Percentiles rank a stretch among this genome's conserved stretches.
Conservation (phyloP, 805 yeast species). For the Cyberlindnera xylosilytica region DNA sequence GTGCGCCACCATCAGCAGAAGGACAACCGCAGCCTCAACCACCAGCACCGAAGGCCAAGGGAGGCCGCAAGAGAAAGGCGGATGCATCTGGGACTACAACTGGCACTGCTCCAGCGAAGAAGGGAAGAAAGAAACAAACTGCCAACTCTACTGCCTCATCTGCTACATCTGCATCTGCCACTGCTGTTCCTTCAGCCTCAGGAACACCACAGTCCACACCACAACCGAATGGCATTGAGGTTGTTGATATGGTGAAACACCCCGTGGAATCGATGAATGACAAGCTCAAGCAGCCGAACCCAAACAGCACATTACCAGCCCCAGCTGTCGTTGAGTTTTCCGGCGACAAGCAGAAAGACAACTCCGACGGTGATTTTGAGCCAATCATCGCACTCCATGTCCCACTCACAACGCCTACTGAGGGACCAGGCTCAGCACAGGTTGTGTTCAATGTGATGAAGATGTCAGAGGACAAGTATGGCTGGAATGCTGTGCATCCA, state of each 20-base stretch:
- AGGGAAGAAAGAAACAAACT: constrained; percentile 5
- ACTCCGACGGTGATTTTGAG: constrained; percentile 15
- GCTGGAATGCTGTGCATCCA: constrained; percentile 71
- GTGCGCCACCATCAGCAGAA: too few species aligned
- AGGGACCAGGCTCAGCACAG: constrained; percentile 59
- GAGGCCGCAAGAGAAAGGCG: constrained; percentile 8
- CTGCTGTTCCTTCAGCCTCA: neutral
- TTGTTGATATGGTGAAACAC: too few species aligned
- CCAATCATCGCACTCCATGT: constrained; percentile 57
- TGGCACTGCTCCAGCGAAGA: constrained; percentile 6
- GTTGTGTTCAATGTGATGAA: constrained; percentile 69
- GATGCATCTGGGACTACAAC: constrained; percentile 2
- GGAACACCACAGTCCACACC: constrained; percentile 4
- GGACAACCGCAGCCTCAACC: neutral
- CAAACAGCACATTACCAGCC: constrained; percentile 17
- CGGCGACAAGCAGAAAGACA: neutral
- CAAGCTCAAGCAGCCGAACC: constrained; percentile 20
- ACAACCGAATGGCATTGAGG: too few species aligned
- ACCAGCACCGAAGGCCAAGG: constrained; percentile 2
- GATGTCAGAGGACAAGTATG: constrained; percentile 80
- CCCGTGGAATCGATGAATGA: constrained; percentile 22
- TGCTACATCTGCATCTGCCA: neutral
- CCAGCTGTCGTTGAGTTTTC: constrained; percentile 15
- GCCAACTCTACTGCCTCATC: neutral
- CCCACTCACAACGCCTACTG: constrained; percentile 45